Conservation (phyloP, 345 rosid genomes). For the Combretum micranthum region DNA sequence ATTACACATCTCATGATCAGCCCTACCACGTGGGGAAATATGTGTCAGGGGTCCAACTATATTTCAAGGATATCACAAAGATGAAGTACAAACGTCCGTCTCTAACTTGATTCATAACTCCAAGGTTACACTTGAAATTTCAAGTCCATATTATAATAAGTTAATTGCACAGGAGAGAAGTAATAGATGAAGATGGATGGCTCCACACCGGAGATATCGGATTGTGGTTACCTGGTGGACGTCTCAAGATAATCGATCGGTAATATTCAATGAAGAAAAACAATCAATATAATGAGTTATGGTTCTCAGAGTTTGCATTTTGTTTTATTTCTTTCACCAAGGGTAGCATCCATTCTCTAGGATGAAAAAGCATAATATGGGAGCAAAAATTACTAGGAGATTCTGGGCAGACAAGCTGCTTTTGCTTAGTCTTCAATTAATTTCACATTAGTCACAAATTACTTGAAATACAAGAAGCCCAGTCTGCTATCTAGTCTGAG, state of each 20-base stretch:
- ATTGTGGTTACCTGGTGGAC: constrained; percentile 87
- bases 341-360: no score
- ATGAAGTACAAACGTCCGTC: constrained; percentile 83
- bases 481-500: no score
- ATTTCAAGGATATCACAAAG: constrained; percentile 82
- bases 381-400: no score
- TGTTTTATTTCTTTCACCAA: no score
- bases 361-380: no score
- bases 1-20: constrained; percentile 76
- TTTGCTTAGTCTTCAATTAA: no score
- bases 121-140: constrained; percentile 6
- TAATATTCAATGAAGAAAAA: constrained; percentile 12
- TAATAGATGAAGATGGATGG: constrained; percentile 90
- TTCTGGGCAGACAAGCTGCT: no score
- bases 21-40: constrained; percentile 95
- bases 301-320: no score
- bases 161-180: constrained; percentile 64
- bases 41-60: constrained; percentile 92
- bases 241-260: constrained; percentile 94
- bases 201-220: constrained; percentile 97
- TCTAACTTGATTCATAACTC: constrained; percentile 7
- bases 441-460: no score
- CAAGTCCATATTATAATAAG: constrained; percentile 4
- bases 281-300: no score
- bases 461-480: no score